A percentile compares a stretch with the other conserved stretches of the same genome.
Evolutionary conservation across 495 filamentous ascomycete species (phyloP).

Genomic region (Hapsidospora chrysogenum): DNA sequence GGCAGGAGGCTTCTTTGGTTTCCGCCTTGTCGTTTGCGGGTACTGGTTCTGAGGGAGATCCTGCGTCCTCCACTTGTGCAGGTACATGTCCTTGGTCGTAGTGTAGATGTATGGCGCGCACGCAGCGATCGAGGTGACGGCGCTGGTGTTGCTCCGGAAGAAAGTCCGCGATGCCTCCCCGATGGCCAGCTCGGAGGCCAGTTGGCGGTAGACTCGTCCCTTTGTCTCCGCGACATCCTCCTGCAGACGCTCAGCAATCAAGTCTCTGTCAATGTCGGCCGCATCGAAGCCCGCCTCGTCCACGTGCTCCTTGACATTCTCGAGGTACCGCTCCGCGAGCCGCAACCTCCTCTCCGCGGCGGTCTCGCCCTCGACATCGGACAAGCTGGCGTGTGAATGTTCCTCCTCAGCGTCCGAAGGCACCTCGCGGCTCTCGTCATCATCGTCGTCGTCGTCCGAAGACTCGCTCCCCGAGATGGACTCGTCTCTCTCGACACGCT

Average conservation of each 20-base stretch:
- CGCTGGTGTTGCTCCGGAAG: conserved; percentile 58
- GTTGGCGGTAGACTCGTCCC: conserved; percentile 66
- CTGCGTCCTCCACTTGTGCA: conserved; percentile 78
- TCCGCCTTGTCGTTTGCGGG: conserved; percentile 33
- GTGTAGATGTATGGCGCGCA: conserved; percentile 71
- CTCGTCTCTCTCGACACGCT: conserved; percentile 40
- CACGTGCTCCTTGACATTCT: conserved; percentile 74
- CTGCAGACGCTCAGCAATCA: conserved; percentile 76
- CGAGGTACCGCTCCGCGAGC: conserved; percentile 82
- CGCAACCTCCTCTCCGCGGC: conserved; percentile 72
- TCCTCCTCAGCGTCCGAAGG: conserved; percentile 31
- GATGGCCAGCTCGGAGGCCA: conserved; percentile 55
- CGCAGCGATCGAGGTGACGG: conserved; percentile 64
- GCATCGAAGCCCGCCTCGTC: conserved; percentile 73
- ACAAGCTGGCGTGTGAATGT: conserved; percentile 14
- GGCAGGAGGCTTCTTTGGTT: conserved; percentile 44
- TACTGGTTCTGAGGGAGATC: conserved; percentile 36
- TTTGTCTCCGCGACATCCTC: conserved; percentile 91
- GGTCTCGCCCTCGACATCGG: conserved; percentile 55
- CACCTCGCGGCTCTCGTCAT: conserved; percentile 17
- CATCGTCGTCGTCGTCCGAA: conserved; percentile 15
- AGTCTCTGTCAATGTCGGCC: conserved; percentile 75
- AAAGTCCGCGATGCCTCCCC: conserved; percentile 42
- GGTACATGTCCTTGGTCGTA: conserved; percentile 63
- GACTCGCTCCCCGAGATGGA: conserved; percentile 81